Evolutionary conservation across 495 filamentous ascomycete species (phyloP).

Genomic region (Hypoxylon fuscum): DNA sequence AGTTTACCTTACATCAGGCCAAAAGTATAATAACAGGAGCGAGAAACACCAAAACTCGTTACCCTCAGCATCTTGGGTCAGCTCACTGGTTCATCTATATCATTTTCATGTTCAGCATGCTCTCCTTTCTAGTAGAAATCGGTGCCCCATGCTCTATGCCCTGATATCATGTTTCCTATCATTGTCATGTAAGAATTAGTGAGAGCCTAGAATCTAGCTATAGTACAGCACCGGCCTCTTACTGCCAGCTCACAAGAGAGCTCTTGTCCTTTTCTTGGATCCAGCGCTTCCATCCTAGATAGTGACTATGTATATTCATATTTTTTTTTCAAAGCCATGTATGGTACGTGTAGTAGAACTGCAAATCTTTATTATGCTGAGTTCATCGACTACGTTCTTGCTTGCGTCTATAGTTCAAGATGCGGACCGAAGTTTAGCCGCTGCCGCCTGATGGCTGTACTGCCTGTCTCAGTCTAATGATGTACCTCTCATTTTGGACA

Average conservation of each 20-base stretch:
- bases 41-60: neutral
- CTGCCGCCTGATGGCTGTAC: slow-evolving; percentile 7
- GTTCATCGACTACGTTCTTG: too few species aligned
- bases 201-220: neutral
- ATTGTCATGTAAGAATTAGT: slow-evolving; percentile 3
- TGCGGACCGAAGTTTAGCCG: slow-evolving; percentile 40
- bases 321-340: too few species aligned
- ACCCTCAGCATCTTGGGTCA: neutral
- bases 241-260: neutral
- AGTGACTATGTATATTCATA: neutral
- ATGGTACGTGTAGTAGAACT: too few species aligned
- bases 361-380: too few species aligned
- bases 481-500: slow-evolving; percentile 31
- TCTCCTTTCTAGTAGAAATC: neutral
- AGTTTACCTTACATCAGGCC: slow-evolving; percentile 22
- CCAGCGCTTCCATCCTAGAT: slow-evolving; percentile 1
- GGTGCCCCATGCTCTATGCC: neutral
- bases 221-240: slow-evolving; percentile 1
- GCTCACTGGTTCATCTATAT: slow-evolving; percentile 6
- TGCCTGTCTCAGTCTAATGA: slow-evolving; percentile 8
- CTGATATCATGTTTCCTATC: neutral
- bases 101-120: neutral
- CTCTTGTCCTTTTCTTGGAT: neutral
- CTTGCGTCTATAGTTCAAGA: slow-evolving; percentile 1
- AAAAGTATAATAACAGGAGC: neutral